phyloP scores from a whole-genome alignment of 23 red algal species.

The Chondrus crispus region DNA sequence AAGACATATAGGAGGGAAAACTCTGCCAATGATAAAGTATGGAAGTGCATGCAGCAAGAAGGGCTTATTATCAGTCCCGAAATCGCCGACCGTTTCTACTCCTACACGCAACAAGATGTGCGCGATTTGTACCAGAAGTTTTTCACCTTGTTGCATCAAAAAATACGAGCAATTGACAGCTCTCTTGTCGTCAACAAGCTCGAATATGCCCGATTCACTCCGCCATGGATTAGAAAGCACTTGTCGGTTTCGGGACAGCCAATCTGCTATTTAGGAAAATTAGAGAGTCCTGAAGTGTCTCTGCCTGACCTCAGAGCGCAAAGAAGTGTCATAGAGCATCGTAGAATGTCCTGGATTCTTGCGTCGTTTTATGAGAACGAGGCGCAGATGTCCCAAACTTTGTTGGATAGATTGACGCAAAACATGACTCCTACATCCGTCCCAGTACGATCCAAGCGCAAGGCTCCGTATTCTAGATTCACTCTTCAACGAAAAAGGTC shows the following conservation, averaged over 20 bases:
- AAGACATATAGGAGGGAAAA: not conserved
- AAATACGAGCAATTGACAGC: constrained; percentile 2
- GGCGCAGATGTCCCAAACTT: not conserved
- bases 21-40: constrained; percentile 2
- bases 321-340: constrained; percentile 22
- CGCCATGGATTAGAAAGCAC: constrained; percentile 19
- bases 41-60: not conserved
- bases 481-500: no score
- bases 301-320: constrained; percentile 23
- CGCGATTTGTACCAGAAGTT: constrained; percentile 15
- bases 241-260: constrained; percentile 4
- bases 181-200: constrained; percentile 4
- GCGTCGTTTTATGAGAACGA: constrained; percentile 37
- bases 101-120: not conserved
- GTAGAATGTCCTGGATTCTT: constrained; percentile 16
- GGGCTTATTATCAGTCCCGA: not conserved
- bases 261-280: not conserved
- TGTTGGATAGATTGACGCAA: no score
- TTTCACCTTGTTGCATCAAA: constrained; percentile 6
- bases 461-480: no score
- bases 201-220: constrained; percentile 24
- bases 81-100: not conserved
- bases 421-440: no score
- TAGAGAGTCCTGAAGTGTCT: no score
- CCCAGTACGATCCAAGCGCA: no score